Evolutionary conservation across 805 yeast species (phyloP).

Genomic region (Sugiyamaella floridensis): DNA sequence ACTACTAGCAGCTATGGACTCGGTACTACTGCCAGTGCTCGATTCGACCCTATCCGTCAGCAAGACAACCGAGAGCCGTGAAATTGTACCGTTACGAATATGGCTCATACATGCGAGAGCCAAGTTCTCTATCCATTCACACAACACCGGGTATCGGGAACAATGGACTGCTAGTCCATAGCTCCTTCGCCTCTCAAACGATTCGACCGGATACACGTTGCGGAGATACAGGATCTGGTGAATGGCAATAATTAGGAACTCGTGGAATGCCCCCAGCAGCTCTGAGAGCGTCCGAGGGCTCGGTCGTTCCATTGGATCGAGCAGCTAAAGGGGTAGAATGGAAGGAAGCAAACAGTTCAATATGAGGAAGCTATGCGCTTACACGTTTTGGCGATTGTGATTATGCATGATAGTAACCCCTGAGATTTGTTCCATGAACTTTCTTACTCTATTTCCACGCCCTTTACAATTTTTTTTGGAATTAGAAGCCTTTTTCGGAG

Average conservation of each 20-base stretch:
- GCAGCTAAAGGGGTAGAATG: neutral
- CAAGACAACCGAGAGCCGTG: conserved; percentile 35
- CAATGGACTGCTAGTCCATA: conserved; percentile 39
- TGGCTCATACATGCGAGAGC: conserved; percentile 24
- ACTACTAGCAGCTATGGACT: neutral
- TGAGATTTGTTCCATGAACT: no score
- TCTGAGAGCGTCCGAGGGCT: conserved; percentile 8
- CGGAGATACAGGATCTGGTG: conserved; percentile 51
- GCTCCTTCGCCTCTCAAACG: conserved; percentile 40
- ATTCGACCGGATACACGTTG: conserved; percentile 44
- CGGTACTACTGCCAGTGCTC: conserved; percentile 9
- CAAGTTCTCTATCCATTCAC: conserved; percentile 37
- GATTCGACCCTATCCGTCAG: conserved; percentile 25
- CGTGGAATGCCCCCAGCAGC: conserved; percentile 33
- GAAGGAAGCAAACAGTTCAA: neutral
- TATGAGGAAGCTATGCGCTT: no score
- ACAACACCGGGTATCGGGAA: conserved; percentile 43
- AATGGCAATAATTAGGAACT: conserved; percentile 44
- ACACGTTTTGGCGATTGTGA: no score
- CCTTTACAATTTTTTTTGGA: no score
- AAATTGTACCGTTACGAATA: conserved; percentile 26
- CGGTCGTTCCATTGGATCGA: neutral
- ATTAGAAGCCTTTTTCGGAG: no score
- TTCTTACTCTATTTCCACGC: no score
- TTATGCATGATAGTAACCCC: no score